Conservation (phyloP, 345 rosid species). For the Eucalyptus polyanthemos region DNA sequence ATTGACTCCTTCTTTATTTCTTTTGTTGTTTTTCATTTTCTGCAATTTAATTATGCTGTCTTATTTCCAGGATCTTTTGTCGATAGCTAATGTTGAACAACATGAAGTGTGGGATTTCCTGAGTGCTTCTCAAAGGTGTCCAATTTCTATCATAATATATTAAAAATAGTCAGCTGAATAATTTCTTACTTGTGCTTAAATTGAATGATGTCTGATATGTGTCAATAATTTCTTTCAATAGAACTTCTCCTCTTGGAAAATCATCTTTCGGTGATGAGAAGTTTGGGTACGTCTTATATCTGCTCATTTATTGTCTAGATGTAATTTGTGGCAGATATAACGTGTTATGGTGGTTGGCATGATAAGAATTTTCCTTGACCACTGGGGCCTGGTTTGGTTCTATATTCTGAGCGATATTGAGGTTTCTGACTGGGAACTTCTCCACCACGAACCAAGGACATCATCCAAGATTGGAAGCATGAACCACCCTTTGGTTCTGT, state of each 20-base stretch:
- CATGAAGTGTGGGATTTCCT: slow-evolving; percentile 99
- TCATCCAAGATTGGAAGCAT: neutral
- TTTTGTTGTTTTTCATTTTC: neutral
- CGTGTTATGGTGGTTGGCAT: neutral
- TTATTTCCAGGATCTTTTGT: slow-evolving; percentile 75
- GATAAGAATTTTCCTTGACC: neutral
- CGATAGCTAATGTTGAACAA: slow-evolving; percentile 97
- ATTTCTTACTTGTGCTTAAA: neutral
- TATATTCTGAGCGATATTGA: neutral
- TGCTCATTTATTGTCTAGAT: neutral
- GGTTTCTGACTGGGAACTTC: neutral
- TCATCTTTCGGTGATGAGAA: slow-evolving; percentile 89
- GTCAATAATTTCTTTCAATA: slow-evolving; percentile 18
- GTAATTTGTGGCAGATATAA: neutral
- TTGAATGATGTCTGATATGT: neutral
- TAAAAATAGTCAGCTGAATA: neutral
- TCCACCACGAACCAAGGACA: neutral
- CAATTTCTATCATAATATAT: neutral
- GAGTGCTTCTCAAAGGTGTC: slow-evolving; percentile 76
- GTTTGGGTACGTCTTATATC: slow-evolving; percentile 50
- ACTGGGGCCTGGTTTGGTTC: neutral
- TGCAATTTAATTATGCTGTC: neutral
- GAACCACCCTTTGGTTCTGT: neutral
- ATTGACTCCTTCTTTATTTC: neutral
- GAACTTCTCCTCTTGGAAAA: slow-evolving; percentile 93